phyloP scores from a whole-genome alignment of 257 asterid species.

The Paraleonurus japonicus region DNA sequence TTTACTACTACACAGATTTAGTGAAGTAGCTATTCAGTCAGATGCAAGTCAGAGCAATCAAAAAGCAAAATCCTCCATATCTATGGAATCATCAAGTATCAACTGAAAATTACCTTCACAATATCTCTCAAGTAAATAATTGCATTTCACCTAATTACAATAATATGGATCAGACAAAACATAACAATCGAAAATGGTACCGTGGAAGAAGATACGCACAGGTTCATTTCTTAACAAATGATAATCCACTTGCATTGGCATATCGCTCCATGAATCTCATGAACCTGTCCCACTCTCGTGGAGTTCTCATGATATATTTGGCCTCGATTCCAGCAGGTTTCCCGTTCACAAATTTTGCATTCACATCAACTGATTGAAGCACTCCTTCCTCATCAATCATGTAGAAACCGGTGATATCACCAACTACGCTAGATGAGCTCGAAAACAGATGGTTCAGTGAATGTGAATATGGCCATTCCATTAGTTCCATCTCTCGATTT shows the following conservation, averaged over 20 bases:
- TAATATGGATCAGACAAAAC: constrained; percentile 22
- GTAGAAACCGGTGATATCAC: constrained; percentile 91
- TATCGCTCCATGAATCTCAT: constrained; percentile 97
- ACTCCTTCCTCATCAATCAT: constrained; percentile 95
- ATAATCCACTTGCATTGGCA: constrained; percentile 71
- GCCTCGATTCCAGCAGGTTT: constrained; percentile 96
- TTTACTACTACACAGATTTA: constrained; percentile 12
- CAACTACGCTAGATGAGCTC: constrained; percentile 86
- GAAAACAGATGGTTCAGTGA: constrained; percentile 82
- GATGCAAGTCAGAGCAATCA: not conserved
- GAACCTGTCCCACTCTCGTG: constrained; percentile 93
- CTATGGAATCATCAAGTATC: not conserved
- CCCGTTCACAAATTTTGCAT: constrained; percentile 82
- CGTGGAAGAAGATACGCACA: constrained; percentile 23
- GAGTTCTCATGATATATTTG: constrained; percentile 75
- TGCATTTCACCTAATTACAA: constrained; percentile 28
- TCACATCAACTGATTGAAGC: constrained; percentile 84
- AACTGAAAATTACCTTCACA: constrained; percentile 19
- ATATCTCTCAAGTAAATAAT: constrained; percentile 28
- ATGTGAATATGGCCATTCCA: constrained; percentile 84
- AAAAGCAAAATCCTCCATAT: not conserved
- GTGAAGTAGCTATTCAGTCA: not conserved
- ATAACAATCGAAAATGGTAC: constrained; percentile 13
- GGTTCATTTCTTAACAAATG: constrained; percentile 64
- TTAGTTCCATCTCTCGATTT: constrained; percentile 88